Base-by-base conservation (phyloP, 257 asterid genomes). In the Lycium barbarum region DNA sequence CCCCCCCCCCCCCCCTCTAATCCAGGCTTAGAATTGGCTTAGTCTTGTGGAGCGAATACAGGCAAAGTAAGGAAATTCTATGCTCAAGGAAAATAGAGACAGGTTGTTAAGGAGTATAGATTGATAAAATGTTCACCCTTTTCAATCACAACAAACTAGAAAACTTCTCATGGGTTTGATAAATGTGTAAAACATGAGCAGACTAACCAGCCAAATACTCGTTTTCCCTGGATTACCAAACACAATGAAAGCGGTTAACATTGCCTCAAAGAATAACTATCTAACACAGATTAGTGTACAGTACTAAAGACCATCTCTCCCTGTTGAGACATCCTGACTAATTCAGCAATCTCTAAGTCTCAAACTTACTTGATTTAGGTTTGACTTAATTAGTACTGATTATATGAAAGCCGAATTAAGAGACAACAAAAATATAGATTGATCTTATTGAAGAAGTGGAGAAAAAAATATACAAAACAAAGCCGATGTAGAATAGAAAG, bases 261-360 rank as follows among this genome's bases (percentile, higher is more conserved):
- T 73, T n/a, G 58, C 0, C 80, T 73, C 10, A 72, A 45, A 72
- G 58, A 45, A 72, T n/a, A 72, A 72, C 57, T 72, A 72, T 26
- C 80, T 45, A 20, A 72, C 58, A 71, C 38, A 71, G 18, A 72
- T 72, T 72, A 72, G 79, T 72, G 57, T 72, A 45, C 18, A 72
- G 18, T n/a, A 72, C 58, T 70, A 70, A 70, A 70, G 15, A 70
- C 26, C 78, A 70, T 70, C 33, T 70, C 54, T 40, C 40, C 62
- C 62, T 74, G 45, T 49, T 49, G 61, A 76, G 43, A 76, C 4
- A 51, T 76, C 63, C 61, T 22, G 62, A 76, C 45, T 40, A 71
- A 9, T 18, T 71, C 15, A 40, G 79, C 79, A 76, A 76, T 51
- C 81, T 22, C 81, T 22, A 76, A 49, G 45, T 76, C 26, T 51